These are phyloP conservation scores for Rubus parviflorus DNA, from an alignment of 306 rosid species.

Conservation along the genomic window DNA sequence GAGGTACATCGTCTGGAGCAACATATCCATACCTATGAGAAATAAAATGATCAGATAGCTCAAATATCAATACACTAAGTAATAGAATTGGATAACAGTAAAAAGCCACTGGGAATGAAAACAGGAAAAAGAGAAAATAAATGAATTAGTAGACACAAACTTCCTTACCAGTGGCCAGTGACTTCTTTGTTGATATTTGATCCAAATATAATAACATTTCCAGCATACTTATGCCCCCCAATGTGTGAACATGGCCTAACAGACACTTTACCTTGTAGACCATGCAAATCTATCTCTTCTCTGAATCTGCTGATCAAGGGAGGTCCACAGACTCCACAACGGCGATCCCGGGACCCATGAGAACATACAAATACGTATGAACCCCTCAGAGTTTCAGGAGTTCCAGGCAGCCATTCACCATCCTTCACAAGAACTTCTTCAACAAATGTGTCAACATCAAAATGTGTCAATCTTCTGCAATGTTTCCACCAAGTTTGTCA, in stretches of 20 bases:
- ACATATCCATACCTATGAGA: slow-evolving; percentile 90
- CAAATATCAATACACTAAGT: slow-evolving; percentile 18
- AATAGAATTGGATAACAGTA: not conserved
- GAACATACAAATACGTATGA: slow-evolving; percentile 80
- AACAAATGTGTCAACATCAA: slow-evolving; percentile 92
- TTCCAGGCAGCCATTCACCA: slow-evolving; percentile 90
- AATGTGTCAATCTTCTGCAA: slow-evolving; percentile 92
- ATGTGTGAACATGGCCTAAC: slow-evolving; percentile 96
- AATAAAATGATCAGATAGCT: not conserved
- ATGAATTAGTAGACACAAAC: not conserved
- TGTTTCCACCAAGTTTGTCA: slow-evolving; percentile 10
- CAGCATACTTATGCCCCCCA: slow-evolving; percentile 89
- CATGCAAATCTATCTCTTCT: slow-evolving; percentile 65
- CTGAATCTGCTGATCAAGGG: slow-evolving; percentile 70
- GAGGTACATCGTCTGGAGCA: slow-evolving; percentile 72
- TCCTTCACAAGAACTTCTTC: slow-evolving; percentile 98
- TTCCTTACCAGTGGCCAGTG: slow-evolving; percentile 85
- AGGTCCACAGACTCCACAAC: slow-evolving; percentile 96
- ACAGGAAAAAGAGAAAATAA: not conserved
- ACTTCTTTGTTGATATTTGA: slow-evolving; percentile 57
- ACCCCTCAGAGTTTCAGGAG: slow-evolving; percentile 75
- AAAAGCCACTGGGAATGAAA: not conserved
- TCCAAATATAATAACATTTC: slow-evolving; percentile 79
- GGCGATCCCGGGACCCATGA: slow-evolving; percentile 90
- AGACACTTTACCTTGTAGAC: slow-evolving; percentile 76